Evolutionary conservation across 1,284 basidiomycete genomes (phyloP).

Genomic region (Austroboletus rostrupii): DNA sequence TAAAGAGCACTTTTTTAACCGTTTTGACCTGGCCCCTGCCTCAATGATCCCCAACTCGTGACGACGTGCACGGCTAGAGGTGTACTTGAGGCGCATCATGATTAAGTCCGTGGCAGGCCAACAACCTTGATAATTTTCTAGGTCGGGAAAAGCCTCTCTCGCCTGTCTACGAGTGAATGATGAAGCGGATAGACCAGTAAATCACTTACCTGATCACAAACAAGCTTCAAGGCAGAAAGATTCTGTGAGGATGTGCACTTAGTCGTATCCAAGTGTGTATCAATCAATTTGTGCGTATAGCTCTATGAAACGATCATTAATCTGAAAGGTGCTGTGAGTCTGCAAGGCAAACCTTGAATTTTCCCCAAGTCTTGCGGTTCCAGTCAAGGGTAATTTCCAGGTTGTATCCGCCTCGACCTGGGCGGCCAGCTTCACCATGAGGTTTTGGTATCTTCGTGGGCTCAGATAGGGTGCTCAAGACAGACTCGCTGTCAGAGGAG

Average conservation of each 20-base stretch:
- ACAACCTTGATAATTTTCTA: background rate
- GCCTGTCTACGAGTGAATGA: too few species aligned
- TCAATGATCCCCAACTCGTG: too few species aligned
- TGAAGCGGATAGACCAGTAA: too few species aligned
- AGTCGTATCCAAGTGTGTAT: background rate
- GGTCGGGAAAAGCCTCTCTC: background rate
- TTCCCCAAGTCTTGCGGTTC: conserved; percentile 1
- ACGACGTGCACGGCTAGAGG: background rate
- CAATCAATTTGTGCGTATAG: background rate
- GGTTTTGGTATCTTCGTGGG: conserved; percentile 4
- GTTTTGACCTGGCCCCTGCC: too few species aligned
- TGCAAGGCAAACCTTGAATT: conserved; percentile 8
- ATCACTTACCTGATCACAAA: background rate
- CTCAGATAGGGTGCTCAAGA: background rate
- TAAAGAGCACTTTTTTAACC: too few species aligned
- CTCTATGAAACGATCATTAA: background rate
- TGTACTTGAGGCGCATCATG: background rate
- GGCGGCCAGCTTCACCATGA: background rate
- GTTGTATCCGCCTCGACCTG: conserved; percentile 1
- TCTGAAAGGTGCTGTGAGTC: too few species aligned
- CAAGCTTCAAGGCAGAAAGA: background rate
- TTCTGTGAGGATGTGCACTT: background rate
- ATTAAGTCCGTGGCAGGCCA: background rate
- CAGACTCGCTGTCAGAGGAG: too few species aligned
- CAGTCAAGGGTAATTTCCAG: conserved; percentile 1